Evolutionary conservation across 768 basidiomycete species (phyloP).

Genomic region (Pleurotus salmoneostramineus): DNA sequence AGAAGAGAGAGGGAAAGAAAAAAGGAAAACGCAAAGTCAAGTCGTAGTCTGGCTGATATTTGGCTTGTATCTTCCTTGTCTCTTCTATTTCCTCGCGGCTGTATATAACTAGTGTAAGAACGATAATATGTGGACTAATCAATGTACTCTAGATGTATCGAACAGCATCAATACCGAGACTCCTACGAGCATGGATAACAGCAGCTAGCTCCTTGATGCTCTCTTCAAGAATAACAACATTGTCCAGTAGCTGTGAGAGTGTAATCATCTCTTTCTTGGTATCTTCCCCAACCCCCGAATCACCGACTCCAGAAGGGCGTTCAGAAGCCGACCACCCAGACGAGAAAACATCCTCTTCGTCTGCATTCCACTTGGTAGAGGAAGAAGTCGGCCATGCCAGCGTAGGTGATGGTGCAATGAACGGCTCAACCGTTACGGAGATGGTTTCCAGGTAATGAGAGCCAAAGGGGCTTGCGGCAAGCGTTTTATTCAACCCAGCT

Average conservation of each 20-base stretch:
- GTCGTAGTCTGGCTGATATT: slow-evolving; percentile 14
- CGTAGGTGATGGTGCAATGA: slow-evolving; percentile 54
- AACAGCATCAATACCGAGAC: slow-evolving; percentile 79
- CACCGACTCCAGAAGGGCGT: slow-evolving; percentile 11
- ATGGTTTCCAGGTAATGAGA: slow-evolving; percentile 81
- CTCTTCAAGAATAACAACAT: slow-evolving; percentile 93
- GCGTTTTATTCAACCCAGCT: slow-evolving; percentile 33
- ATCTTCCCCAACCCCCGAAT: slow-evolving; percentile 24
- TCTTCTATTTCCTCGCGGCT: neutral
- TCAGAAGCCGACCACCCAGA: slow-evolving; percentile 29
- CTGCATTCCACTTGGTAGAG: slow-evolving; percentile 47
- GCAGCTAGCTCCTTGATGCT: slow-evolving; percentile 90
- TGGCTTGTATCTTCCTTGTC: neutral
- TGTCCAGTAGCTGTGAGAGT: slow-evolving; percentile 84
- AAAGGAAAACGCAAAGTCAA: slow-evolving; percentile 32
- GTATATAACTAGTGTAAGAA: neutral
- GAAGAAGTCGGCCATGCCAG: slow-evolving; percentile 64
- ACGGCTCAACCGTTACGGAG: slow-evolving; percentile 67
- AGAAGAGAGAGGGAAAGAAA: slow-evolving; percentile 20
- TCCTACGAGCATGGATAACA: slow-evolving; percentile 78
- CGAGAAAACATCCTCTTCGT: slow-evolving; percentile 72
- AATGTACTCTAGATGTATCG: slow-evolving; percentile 56
- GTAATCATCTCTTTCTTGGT: slow-evolving; percentile 47
- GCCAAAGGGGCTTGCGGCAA: slow-evolving; percentile 75
- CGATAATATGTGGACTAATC: neutral